phyloP scores from a whole-genome alignment of 139 green algal species.

The Chlamydomonas schloesseri region DNA sequence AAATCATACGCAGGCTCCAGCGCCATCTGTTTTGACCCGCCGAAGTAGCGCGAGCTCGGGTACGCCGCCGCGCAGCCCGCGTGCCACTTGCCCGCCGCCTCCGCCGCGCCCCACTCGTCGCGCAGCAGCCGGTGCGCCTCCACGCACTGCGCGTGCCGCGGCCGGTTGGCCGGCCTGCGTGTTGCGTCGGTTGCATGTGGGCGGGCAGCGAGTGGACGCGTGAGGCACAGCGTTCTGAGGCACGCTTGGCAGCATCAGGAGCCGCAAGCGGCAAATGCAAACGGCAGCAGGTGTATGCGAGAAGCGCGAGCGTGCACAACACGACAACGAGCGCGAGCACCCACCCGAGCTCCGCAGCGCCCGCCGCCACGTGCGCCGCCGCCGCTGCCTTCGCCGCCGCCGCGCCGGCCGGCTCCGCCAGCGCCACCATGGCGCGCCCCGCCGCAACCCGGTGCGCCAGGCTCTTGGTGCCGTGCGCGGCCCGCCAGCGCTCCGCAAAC shows the following conservation, averaged over 20 bases:
- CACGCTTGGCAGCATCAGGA: no score
- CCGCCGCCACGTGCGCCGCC: constrained; percentile 24
- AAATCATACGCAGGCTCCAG: constrained; percentile 30
- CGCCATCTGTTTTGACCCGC: constrained; percentile 44
- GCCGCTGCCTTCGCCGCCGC: constrained; percentile 31
- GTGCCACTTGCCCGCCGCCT: constrained; percentile 64
- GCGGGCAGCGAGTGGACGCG: no score
- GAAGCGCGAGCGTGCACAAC: no score
- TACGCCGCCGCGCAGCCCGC: constrained; percentile 63
- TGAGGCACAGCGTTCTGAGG: no score
- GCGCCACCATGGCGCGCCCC: constrained; percentile 57
- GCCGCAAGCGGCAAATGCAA: no score
- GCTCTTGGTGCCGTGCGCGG: constrained; percentile 44
- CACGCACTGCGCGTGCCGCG: constrained; percentile 51
- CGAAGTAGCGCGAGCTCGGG: constrained; percentile 75
- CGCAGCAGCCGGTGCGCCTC: constrained; percentile 66
- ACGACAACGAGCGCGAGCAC: no score
- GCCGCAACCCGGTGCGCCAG: constrained; percentile 64
- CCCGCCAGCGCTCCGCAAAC: constrained; percentile 56
- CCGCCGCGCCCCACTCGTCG: constrained; percentile 7
- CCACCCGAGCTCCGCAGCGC: no score
- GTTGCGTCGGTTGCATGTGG: no score
- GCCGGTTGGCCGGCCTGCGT: neutral
- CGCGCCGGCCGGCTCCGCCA: constrained; percentile 25
- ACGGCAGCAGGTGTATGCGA: no score